Evolutionary conservation across 1,139 yeast genomes (phyloP), one percentile per base, ranked within the genome.

Genomic region (Kodamaea suecica): DNA sequence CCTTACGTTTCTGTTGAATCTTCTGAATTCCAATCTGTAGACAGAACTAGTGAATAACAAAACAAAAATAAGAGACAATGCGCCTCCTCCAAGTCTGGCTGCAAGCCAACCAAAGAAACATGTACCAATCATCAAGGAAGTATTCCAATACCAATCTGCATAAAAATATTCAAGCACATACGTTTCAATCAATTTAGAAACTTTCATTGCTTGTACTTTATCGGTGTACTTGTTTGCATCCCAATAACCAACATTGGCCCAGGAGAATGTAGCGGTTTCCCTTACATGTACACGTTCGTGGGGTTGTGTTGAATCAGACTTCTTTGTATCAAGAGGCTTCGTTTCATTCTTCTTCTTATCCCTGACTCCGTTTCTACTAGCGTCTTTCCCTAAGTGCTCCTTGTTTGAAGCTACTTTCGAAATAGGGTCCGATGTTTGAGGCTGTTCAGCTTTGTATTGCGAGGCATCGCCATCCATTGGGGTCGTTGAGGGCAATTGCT

Each of bases 131-230:
- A 81, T 68, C 23, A 80, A 52, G 1, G 78, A 70, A 25, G 78
- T 70, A 59, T 84, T 84, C 75, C 80, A 78, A 58, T 80, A 83
- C 71, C 82, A 72, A 53, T 84, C 95, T 14, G 82, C 77, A 47
- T 72, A 78, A 49, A 80, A 80, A 40, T 74, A 82, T 56, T 84
- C 90, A 36, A 69, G 53, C 24, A 84, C 76, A 45, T 80, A 84
- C n/a, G 72, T 62, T 50, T 77, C 80, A 27, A 82, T 52, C 19
- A 47, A 43, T 37, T 57, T 60, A 31, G 61, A 39, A 17, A 44
- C 42, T 24, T 51, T 41, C 42, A 66, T 53, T 8, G 60, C 45
- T 11, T 49, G 39, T 23, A 35, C 30, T 39, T 68, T 69, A 39
- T 65, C 68, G 4, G 34, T 21, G 7, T 13, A 19, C 5, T 43